These are phyloP conservation scores for Epichloe sibirici DNA, from an alignment of 2,329 filamentous ascomycete genomes.

Conservation along the genomic window DNA sequence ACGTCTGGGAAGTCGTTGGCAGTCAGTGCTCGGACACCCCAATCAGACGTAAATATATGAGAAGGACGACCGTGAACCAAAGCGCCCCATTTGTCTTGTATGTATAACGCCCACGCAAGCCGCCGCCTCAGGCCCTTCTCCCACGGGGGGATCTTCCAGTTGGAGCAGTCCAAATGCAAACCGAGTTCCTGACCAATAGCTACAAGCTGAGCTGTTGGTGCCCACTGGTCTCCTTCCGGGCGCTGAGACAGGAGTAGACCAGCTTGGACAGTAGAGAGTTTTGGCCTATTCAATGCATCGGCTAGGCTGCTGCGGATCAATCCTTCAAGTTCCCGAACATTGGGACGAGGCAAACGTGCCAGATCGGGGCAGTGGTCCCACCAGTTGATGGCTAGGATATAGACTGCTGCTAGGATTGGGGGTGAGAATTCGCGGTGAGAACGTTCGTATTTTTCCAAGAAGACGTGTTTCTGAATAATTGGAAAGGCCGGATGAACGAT, in stretches of 20 bases:
- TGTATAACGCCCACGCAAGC: constrained; percentile 81
- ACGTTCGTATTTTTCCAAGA: constrained; percentile 64
- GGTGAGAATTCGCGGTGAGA: constrained; percentile 65
- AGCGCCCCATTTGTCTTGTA: constrained; percentile 88
- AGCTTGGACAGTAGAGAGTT: constrained; percentile 69
- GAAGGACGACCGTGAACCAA: constrained; percentile 77
- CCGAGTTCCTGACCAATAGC: constrained; percentile 81
- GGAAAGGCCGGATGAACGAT: constrained; percentile 73
- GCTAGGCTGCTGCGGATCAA: constrained; percentile 61
- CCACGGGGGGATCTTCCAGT: constrained; percentile 81
- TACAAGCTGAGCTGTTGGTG: constrained; percentile 75
- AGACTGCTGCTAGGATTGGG: constrained; percentile 65
- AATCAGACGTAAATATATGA: constrained; percentile 56
- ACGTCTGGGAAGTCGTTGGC: constrained; percentile 62
- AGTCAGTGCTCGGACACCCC: constrained; percentile 60
- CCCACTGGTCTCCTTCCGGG: constrained; percentile 69
- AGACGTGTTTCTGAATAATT: constrained; percentile 70
- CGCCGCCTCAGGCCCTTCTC: constrained; percentile 75
- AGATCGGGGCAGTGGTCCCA: constrained; percentile 65
- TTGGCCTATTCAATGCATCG: constrained; percentile 69
- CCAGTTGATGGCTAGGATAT: constrained; percentile 79
- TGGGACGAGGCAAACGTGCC: constrained; percentile 50
- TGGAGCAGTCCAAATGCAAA: constrained; percentile 74
- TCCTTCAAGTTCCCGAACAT: constrained; percentile 61
- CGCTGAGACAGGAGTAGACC: constrained; percentile 63